Conservation (phyloP, 495 filamentous ascomycete genomes). For the Achaetomiella virescens region DNA sequence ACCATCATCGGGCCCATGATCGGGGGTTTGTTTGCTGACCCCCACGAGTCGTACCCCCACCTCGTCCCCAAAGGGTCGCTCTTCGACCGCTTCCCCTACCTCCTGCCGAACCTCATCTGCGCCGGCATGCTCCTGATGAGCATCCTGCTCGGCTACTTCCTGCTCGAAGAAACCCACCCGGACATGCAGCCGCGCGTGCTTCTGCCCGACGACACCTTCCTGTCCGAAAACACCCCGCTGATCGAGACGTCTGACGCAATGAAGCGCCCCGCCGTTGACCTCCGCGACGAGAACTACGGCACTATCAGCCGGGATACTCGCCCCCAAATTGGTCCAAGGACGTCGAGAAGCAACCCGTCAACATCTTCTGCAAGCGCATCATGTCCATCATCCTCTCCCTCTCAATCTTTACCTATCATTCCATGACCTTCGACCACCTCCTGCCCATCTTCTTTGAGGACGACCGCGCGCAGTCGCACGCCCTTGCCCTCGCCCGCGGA, state of each 20-base stretch:
- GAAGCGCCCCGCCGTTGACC: slow-evolving; percentile 61
- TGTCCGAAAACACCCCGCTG: slow-evolving; percentile 60
- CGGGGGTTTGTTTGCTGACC: slow-evolving; percentile 71
- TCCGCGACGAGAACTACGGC: slow-evolving; percentile 71
- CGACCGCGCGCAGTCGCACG: slow-evolving; percentile 32
- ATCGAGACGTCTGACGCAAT: slow-evolving; percentile 66
- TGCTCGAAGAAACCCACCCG: slow-evolving; percentile 75
- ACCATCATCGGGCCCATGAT: slow-evolving; percentile 79
- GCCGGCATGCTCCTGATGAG: slow-evolving; percentile 63
- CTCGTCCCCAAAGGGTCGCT: slow-evolving; percentile 56
- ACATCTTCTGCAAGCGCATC: slow-evolving; percentile 59
- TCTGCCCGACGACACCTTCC: slow-evolving; percentile 47
- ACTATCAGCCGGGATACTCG: slow-evolving; percentile 54
- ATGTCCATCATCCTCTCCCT: slow-evolving; percentile 65
- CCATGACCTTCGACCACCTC: slow-evolving; percentile 81
- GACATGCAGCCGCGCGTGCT: slow-evolving; percentile 61
- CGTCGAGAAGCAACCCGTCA: slow-evolving; percentile 27
- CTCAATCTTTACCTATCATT: slow-evolving; percentile 80
- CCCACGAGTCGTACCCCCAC: slow-evolving; percentile 60
- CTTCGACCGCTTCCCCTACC: slow-evolving; percentile 74
- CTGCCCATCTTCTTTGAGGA: slow-evolving; percentile 83
- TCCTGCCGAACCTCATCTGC: slow-evolving; percentile 76
- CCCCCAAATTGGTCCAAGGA: slow-evolving; percentile 27
- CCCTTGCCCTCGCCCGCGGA: slow-evolving; percentile 19
- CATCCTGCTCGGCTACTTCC: slow-evolving; percentile 65